Base-by-base conservation (phyloP, 1,284 basidiomycete species). In the Papiliotrema fonsecae region DNA sequence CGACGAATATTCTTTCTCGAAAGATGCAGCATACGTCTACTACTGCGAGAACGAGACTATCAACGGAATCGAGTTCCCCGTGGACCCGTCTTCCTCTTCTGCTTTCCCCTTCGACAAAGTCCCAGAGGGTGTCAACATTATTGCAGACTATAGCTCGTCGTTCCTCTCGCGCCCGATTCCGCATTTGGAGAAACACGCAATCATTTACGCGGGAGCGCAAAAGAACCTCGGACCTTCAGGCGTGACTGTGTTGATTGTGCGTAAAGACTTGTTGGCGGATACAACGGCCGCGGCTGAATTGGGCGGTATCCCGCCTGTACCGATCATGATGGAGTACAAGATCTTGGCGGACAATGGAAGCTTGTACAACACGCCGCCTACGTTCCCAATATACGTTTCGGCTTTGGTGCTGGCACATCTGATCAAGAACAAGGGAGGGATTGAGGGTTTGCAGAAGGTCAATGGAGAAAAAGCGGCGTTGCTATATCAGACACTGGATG, bases 41-140 rank as follows among this genome's bases (percentile, higher is more conserved):
- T 98, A 97, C 77, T 99, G 96, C 80, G 94, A 97, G 72, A 99
- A 99, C 77, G 96, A 99, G 77, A 99, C 96, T 3, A 89, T 98
- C 51, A 87, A 97, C 64, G 96, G 96, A 28, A 86, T 94, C 48
- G 87, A 98, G 76, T 97, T 90, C 76, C 78, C 87, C 4, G 69
- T 77, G 37, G 78, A 82, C 51, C 70, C 76, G 7, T 78, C 82
- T 16, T 93, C 94, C 76, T 89, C 92, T 2, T 87, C 85, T 76
- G 79, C 85, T n/a, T 97, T 97, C 79, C 93, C 94, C 2, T 89
- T 88, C 77, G 78, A 87, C 56, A 50, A 53, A 34, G 77, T 97
- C 34, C 82, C 84, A 6, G 67, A 69, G 2, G 76, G 81, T 52
- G 79, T 87, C 11, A 91, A 92, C 6, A 81, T 99, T 56, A 90